A percentile compares a stretch with the other conserved stretches of the same genome.
phyloP scores from a whole-genome alignment of 139 green algal species.

The Bryopsis sp. region DNA sequence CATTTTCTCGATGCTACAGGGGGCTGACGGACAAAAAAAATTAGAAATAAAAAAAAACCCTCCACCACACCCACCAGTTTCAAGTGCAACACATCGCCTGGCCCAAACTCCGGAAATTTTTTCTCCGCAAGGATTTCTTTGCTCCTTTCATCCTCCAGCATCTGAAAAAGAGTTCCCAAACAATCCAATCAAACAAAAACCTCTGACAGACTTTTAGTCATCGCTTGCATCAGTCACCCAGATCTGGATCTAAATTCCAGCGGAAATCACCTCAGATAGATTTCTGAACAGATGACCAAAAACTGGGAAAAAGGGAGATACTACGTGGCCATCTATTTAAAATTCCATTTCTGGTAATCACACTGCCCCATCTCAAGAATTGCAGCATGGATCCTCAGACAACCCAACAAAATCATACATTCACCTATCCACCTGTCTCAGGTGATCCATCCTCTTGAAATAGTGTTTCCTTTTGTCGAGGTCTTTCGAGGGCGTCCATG shows the following conservation, averaged over 20 bases:
- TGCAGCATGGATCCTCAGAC: no score
- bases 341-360: neutral
- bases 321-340: neutral
- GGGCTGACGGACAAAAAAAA: no score
- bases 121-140: neutral
- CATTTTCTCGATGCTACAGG: no score
- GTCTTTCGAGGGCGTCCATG: constrained; percentile 35
- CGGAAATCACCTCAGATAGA: no score
- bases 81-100: constrained; percentile 5
- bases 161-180: neutral
- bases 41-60: no score
- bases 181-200: no score
- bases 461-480: constrained; percentile 28
- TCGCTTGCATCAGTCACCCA: no score
- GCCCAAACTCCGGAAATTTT: neutral
- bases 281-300: no score
- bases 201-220: no score
- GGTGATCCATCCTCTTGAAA: constrained; percentile 28
- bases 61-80: neutral
- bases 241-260: no score
- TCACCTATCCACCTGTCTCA: constrained; percentile 24
- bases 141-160: neutral
- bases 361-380: no score
- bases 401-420: neutral
- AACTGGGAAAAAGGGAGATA: no score